Evolutionary conservation across 2,329 filamentous ascomycete species (phyloP).

Genomic region (Botrytis aclada): DNA sequence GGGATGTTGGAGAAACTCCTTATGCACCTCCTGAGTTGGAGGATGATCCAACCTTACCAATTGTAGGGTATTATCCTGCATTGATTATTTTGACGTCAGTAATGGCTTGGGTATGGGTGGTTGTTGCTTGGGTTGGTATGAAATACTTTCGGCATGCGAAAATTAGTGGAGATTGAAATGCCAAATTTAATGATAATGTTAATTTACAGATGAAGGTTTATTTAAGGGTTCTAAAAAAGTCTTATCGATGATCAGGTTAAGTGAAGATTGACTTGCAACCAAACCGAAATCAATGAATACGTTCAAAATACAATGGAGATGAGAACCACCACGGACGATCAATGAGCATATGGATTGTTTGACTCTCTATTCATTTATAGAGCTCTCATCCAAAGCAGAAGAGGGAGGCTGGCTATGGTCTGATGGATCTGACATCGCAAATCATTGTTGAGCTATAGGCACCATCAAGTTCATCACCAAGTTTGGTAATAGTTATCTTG

Average conservation of each 20-base stretch:
- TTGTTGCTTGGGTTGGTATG: slow-evolving; percentile 97
- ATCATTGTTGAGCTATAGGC: background rate
- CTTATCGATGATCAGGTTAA: background rate
- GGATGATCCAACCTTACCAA: slow-evolving; percentile 90
- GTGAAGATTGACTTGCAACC: background rate
- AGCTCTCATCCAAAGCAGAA: background rate
- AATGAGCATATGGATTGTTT: background rate
- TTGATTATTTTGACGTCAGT: slow-evolving; percentile 89
- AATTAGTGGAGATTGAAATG: slow-evolving; percentile 51
- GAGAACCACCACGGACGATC: background rate
- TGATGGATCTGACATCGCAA: background rate
- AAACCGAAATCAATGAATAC: background rate
- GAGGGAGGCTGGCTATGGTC: background rate
- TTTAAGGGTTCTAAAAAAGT: background rate
- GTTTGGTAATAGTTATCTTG: background rate
- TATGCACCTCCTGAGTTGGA: slow-evolving; percentile 94
- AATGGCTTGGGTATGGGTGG: slow-evolving; percentile 99
- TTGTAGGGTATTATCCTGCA: slow-evolving; percentile 95
- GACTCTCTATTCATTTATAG: background rate
- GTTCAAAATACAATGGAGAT: background rate
- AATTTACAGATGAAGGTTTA: slow-evolving; percentile 3
- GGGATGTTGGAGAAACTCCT: slow-evolving; percentile 95
- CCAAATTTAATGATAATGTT: slow-evolving; percentile 17
- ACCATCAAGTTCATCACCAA: background rate
- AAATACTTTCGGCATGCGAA: slow-evolving; percentile 99